Base-by-base conservation (phyloP, 2,329 filamentous ascomycete species). In the Stachybotrys echinatus region DNA sequence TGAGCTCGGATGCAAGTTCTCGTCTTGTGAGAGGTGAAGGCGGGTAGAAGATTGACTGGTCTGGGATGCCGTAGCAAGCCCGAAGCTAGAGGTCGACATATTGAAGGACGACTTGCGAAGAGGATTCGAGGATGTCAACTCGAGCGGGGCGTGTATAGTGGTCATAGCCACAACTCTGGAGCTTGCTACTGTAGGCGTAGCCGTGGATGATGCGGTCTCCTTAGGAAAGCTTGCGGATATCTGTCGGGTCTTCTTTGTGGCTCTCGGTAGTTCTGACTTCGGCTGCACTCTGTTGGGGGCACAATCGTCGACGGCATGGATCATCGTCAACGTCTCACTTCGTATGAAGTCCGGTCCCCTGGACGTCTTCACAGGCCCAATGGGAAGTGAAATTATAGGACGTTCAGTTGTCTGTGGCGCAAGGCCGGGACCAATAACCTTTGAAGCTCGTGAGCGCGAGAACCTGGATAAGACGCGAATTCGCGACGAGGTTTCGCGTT, bases 291-390 rank as follows among this genome's bases (percentile, higher is more conserved):
- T 34, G 12, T 55, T 52, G 12, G 52, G 56, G 21, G 50, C 55
- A 44, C 67, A 69, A 54, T 66, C 66, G n/a, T 66, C 58, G 53
- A 72, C 69, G 23, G 58, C 58, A 5, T 63, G 57, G 12, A 72
- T 65, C 34, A 72, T 59, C 45, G 61, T 61, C 19, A 72, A 57
- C 19, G 50, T 61, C 7, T 67, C 60, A 50, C 67, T 66, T 39
- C 69, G 64, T 27, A 60, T 52, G 27, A 72, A 57, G 45, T 70
- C 62, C 5, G 62, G 56, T 6, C 68, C 68, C 19, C 65, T 61
- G 8, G 62, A 69, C 54, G 60, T 68, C 51, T 63, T 68, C 54
- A 72, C 58, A 8, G 69, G 68, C 0, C 69, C 70, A 37, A 70
- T 53, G 2, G 69, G 70, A 18, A 49, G 58, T 8, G 68, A 72